A percentile compares a stretch with the other conserved stretches of the same genome.
Conservation (phyloP, 129 eudicot genomes). For the Lactuca sativa region DNA sequence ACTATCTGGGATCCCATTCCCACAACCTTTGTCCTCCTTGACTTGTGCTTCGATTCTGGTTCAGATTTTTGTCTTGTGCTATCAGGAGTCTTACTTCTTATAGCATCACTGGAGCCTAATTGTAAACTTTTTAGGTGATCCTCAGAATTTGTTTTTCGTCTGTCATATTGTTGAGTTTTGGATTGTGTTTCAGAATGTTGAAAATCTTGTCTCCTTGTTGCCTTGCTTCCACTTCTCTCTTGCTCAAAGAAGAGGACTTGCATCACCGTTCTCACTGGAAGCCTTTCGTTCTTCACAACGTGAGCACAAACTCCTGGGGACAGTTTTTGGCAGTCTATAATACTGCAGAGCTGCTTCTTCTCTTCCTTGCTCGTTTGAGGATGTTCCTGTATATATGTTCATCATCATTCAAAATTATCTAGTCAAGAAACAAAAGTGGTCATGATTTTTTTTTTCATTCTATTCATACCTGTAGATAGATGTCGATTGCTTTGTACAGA, state of each 20-base stretch:
- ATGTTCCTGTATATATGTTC: slow-evolving; percentile 50
- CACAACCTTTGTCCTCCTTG: slow-evolving; percentile 27
- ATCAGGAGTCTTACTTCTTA: slow-evolving; percentile 31
- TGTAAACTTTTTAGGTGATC: slow-evolving; percentile 29
- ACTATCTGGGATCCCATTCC: slow-evolving; percentile 26
- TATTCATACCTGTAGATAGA: slow-evolving; percentile 48
- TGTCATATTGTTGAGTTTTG: slow-evolving; percentile 4
- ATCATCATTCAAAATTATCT: neutral
- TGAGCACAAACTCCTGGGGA: slow-evolving; percentile 64
- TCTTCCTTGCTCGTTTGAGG: slow-evolving; percentile 68
- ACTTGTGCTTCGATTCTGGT: slow-evolving; percentile 30
- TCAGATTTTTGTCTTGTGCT: slow-evolving; percentile 31
- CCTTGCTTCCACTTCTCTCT: slow-evolving; percentile 35
- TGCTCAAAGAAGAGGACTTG: slow-evolving; percentile 79
- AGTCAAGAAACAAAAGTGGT: neutral
- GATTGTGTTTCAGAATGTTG: neutral
- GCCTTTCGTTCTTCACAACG: slow-evolving; percentile 68
- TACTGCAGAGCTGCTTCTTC: slow-evolving; percentile 70
- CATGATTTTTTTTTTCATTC: too few relatives aligned
- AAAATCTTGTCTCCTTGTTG: slow-evolving; percentile 9
- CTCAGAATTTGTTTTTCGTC: slow-evolving; percentile 9
- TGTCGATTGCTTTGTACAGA: slow-evolving; percentile 67
- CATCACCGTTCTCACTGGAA: slow-evolving; percentile 78
- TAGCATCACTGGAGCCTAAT: slow-evolving; percentile 25
- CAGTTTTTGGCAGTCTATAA: slow-evolving; percentile 69